Base-by-base conservation (phyloP, 257 asterid genomes). In the Jacaranda copaia region DNA sequence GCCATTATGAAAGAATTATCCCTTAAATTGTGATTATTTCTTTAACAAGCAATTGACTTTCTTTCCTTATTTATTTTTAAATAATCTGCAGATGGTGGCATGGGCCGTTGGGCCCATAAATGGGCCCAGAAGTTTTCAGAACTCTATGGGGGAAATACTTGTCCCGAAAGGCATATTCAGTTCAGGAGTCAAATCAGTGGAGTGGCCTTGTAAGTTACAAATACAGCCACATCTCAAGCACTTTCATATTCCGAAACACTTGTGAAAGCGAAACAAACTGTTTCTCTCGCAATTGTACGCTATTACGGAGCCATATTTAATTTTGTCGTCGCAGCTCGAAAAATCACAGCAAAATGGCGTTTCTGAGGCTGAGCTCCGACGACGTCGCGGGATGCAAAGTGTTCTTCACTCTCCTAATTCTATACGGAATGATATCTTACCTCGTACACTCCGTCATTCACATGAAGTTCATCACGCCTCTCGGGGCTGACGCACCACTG, bases 401-500 rank as follows among this genome's bases (percentile, higher is more conserved):
- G 1, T 72, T 96, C 13, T 81, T 90, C 65, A 65, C 70, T 38
- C 85, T 93, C 64, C 81, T 81, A 49, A 57, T 78, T 72, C 77
- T 93, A 19, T 96, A 87, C 75, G 98, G 96, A 61, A 6, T 82
- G 35, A 77, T 85, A 6, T 88, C 97, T 2, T 81, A 72, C 71
- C 59, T 88, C 4, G 91, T 77, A 0, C 82, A 93, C 82, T 83
- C 85, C 77, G 88, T 75, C 66, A 81, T 89, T 56, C 94, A 90
- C 79, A 78, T 93, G 95, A 91, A 87, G 84, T 90, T 91, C 85
- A 78, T 93, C 81, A 84, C 88, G 45, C 98, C 99, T 36, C 98
- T 93, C 72, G 91, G 85, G 3, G 10, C 71, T 20, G 97, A 96
- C 77, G 99, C 99, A 14, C 97, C 99, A 1, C 88, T 74, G 56